Evolutionary conservation across 345 rosid species (phyloP), one percentile per base, ranked within the genome.

Genomic region (Pugionium cornutum): DNA sequence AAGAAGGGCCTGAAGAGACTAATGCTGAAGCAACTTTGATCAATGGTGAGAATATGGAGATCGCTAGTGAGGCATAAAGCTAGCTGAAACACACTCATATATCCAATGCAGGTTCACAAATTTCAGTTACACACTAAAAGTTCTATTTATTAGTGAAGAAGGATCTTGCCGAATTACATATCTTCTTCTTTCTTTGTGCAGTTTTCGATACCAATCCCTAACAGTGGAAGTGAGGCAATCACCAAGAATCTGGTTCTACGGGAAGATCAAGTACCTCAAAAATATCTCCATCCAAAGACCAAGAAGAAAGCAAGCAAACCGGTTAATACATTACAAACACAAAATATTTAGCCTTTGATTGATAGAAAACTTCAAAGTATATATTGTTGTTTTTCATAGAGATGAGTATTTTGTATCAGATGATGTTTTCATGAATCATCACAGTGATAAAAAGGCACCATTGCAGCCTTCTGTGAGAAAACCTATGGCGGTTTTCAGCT

Each of bases 251-350:
- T 79, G 7, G 67, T 94, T 64, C 58, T 94, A 52, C 88, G 97
- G 7, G 99, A 94, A 75, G 99, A 94, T 79, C 99, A 94, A 74
- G 83, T 94, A 43, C 97, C 99, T 35, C 89, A 81, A 50, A 94
- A 87, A 80, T 78, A 69, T 60, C 92, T 94, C 57, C 44, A 86
- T 48, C 95, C 97, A n/a, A 94, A 73, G 82, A 83, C 80, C 47
- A 94, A 88, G 83, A 89, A 89, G 89, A 86, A 88, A 79, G 62
- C 59, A 42, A 81, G 76, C 63, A 88, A 84, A 67, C 57, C 74
- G 86, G 99, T 91, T 26, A 71, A 71, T 74, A 68, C 1, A 61
- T 41, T 18, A 37, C 52, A 30, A 6, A 49, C 25, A 26, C 59
- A 69, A 55, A 37, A 37, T 18, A 18, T 18, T 18, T 18, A 18